A percentile compares a stretch with the other conserved stretches of the same genome.
Evolutionary conservation across 345 rosid genomes (phyloP).

Genomic region (Sisymbrium altissimum): DNA sequence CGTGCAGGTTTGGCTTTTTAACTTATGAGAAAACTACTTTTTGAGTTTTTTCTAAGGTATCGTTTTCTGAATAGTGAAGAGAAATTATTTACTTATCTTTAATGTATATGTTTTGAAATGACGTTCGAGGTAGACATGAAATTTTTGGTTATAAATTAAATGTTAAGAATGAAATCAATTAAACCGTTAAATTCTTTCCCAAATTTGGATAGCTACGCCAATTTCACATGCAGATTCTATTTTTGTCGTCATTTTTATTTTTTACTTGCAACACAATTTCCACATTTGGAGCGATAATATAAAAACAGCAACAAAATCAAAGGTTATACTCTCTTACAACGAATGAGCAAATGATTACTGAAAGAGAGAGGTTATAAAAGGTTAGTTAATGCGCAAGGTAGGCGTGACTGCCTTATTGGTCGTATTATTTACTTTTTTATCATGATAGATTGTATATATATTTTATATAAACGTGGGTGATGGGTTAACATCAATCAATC

Average conservation of each 20-base stretch:
- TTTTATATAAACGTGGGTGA: conserved; percentile 11
- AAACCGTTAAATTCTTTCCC: neutral
- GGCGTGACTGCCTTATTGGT: conserved; percentile 19
- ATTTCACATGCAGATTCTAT: neutral
- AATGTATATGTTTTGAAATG: neutral
- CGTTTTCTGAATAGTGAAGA: neutral
- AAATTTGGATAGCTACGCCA: neutral
- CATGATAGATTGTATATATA: neutral
- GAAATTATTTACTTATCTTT: neutral
- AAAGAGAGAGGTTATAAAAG: conserved; percentile 18
- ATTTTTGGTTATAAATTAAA: neutral
- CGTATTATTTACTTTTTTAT: conserved; percentile 12
- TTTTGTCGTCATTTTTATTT: neutral
- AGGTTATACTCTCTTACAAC: neutral
- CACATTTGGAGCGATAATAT: conserved; percentile 11
- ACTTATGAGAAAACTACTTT: neutral
- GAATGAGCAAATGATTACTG: conserved; percentile 25
- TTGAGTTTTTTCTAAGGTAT: neutral
- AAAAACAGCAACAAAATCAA: neutral
- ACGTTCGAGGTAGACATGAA: neutral
- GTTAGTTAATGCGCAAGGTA: conserved; percentile 11
- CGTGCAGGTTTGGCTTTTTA: neutral
- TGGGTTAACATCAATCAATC: conserved; percentile 38
- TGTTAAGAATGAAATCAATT: neutral
- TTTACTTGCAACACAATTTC: neutral